Evolutionary conservation across 208 protist genomes (phyloP).

Genomic region (Acanthamoeba culbertsoni): DNA sequence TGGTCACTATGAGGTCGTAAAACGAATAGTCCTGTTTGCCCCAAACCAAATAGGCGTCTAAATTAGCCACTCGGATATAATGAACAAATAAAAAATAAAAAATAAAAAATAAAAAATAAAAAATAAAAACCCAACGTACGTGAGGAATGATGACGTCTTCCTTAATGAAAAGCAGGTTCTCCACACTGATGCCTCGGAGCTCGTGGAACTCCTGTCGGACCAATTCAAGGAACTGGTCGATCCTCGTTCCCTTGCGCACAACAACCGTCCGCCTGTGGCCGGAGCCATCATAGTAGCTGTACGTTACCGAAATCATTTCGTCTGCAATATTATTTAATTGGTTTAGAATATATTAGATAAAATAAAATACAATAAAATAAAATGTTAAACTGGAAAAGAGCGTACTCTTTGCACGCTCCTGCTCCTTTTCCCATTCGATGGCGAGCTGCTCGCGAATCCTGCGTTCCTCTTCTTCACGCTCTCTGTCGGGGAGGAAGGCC

Average conservation of each 20-base stretch:
- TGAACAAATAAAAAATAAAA: not conserved
- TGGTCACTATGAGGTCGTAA: conserved; percentile 88
- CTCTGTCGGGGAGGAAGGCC: conserved; percentile 83
- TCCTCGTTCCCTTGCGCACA: conserved; percentile 84
- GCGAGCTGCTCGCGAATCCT: conserved; percentile 74
- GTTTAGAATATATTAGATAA: not conserved
- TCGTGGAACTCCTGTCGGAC: conserved; percentile 83
- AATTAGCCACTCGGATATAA: not conserved
- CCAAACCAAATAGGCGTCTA: too few species aligned
- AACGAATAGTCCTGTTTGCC: conserved; percentile 85
- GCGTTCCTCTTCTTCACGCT: conserved; percentile 80
- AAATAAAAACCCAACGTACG: too few species aligned
- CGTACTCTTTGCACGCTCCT: conserved; percentile 82
- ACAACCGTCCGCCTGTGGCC: conserved; percentile 81
- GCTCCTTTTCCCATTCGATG: conserved; percentile 81
- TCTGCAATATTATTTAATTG: not conserved
- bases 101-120: not conserved
- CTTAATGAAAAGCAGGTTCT: conserved; percentile 89
- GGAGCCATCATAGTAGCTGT: conserved; percentile 86
- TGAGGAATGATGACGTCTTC: conserved; percentile 91
- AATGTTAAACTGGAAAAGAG: not conserved
- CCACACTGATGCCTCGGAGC: conserved; percentile 72
- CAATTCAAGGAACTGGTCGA: conserved; percentile 82
- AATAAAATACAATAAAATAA: not conserved
- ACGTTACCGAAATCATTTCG: conserved; percentile 84